Base-by-base conservation (phyloP, 805 yeast species). In the Debaryomyces tyrocola region DNA sequence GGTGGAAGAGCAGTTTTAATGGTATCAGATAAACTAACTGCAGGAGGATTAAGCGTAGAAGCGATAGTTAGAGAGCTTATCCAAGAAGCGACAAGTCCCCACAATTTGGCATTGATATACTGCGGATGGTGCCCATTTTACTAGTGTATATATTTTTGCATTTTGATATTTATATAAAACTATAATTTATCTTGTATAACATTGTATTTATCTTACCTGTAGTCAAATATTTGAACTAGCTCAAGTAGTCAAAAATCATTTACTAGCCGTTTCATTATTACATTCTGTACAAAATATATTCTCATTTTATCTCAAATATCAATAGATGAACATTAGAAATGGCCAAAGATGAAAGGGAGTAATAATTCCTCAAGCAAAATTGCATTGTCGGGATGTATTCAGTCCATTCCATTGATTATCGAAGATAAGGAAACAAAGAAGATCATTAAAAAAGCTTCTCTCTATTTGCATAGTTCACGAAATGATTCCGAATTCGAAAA, bases 121-220 rank as follows among this genome's bases (percentile, higher is more conserved):
- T 75, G 82, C 59, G 97, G 97, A 2, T 86, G 95, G 97, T 75
- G 87, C 35, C 90, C 94, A 17, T 87, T 85, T 57, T 82, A 78
- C 53, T 86, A 35, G 6, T 2, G 21, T 20, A 11, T 35, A 42
- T n/a, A 42, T n/a, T 21, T 38, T n/a, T 38, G 35, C 41, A 38
- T 31, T 4, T n/a, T 31, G 2, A 4, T 9, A 31, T 8, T 31
- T 31, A 31, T 6, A 31, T 31, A 6, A 11, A 31, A 31, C 14
- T 31, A 31, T 24, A 24, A 24, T 24, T 9, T 24, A 9, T 6
- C 7, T 24, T 9, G 27, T 24, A 24, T 6, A 21, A 21, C 7
- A 24, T 9, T 24, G 3, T 17, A 17, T 17, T 17, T 17, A 17
- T 17, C 18, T 17, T 17, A 2, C 18, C 18, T 17, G 18, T 17